A percentile compares a stretch with the other conserved stretches of the same genome.
These are phyloP conservation scores for Lentinula sp. DNA, from an alignment of 768 basidiomycete genomes.

Conservation along the genomic window DNA sequence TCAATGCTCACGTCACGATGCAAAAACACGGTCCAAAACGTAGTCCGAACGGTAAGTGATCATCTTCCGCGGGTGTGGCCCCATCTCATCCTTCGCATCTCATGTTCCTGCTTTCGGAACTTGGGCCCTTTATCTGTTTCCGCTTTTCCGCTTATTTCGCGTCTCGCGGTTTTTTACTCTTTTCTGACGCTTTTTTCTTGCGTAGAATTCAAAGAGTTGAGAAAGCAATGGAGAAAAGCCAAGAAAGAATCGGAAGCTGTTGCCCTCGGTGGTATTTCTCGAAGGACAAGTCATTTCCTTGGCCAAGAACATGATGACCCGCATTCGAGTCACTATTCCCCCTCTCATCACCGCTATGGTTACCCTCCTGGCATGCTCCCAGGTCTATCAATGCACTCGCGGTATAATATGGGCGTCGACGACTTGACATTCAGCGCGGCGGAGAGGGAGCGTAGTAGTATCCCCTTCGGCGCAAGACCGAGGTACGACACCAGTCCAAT, in stretches of 20 bases:
- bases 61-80: slow-evolving; percentile 2
- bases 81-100: slow-evolving; percentile 10
- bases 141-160: slow-evolving; percentile 6
- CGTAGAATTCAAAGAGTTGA: slow-evolving; percentile 95
- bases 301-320: slow-evolving; percentile 1
- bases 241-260: slow-evolving; percentile 64
- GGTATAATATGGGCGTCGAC: slow-evolving; percentile 21
- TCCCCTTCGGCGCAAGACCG: slow-evolving; percentile 20
- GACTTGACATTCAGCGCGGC: slow-evolving; percentile 22
- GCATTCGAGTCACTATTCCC: background rate
- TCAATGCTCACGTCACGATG: slow-evolving; percentile 98
- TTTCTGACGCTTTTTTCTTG: slow-evolving; percentile 5
- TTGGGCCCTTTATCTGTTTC: background rate
- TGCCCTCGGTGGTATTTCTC: slow-evolving; percentile 3
- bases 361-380: slow-evolving; percentile 12
- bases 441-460: slow-evolving; percentile 17
- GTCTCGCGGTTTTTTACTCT: background rate
- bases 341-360: slow-evolving; percentile 4
- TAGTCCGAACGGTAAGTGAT: slow-evolving; percentile 73
- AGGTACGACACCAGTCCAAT: slow-evolving; percentile 26
- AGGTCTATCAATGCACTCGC: slow-evolving; percentile 19
- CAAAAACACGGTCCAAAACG: slow-evolving; percentile 92
- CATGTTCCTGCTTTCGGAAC: background rate
- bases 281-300: background rate
- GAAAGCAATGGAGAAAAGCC: slow-evolving; percentile 92